Evolutionary conservation across 495 filamentous ascomycete genomes (phyloP).

Genomic region (Neurospora sp.): DNA sequence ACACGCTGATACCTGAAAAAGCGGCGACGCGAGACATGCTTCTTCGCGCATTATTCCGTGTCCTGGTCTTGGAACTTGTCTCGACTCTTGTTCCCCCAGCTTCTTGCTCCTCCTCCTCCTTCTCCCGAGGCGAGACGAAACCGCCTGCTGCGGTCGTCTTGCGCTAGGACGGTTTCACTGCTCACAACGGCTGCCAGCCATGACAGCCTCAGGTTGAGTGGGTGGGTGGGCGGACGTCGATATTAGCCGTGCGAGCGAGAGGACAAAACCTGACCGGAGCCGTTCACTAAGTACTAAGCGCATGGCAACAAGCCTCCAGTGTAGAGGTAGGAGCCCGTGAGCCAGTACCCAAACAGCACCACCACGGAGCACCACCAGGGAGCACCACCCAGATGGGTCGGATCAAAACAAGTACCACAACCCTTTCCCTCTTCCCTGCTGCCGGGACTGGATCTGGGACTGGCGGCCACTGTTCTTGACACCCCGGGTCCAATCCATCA

Average conservation of each 20-base stretch:
- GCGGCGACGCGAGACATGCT: background rate
- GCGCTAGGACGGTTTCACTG: background rate
- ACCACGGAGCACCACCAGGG: background rate
- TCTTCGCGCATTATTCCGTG: background rate
- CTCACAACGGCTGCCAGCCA: background rate
- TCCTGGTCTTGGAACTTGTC: background rate
- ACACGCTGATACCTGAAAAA: background rate
- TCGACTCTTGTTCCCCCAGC: background rate
- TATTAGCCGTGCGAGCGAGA: background rate
- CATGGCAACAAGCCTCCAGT: background rate
- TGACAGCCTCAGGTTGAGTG: background rate
- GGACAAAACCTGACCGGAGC: background rate
- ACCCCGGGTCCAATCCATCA: background rate
- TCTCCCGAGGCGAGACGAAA: background rate
- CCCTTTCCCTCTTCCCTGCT: constrained; percentile 1
- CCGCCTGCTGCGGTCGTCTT: background rate
- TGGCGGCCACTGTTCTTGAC: background rate
- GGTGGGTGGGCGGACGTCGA: background rate
- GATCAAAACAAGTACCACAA: background rate
- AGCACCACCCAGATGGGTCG: background rate
- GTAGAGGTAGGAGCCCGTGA: background rate
- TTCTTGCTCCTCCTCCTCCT: background rate
- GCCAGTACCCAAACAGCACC: background rate
- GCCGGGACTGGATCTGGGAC: background rate
- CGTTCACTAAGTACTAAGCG: background rate